phyloP scores from a whole-genome alignment of 2,329 filamentous ascomycete genomes.

The Eurotiales sp. region DNA sequence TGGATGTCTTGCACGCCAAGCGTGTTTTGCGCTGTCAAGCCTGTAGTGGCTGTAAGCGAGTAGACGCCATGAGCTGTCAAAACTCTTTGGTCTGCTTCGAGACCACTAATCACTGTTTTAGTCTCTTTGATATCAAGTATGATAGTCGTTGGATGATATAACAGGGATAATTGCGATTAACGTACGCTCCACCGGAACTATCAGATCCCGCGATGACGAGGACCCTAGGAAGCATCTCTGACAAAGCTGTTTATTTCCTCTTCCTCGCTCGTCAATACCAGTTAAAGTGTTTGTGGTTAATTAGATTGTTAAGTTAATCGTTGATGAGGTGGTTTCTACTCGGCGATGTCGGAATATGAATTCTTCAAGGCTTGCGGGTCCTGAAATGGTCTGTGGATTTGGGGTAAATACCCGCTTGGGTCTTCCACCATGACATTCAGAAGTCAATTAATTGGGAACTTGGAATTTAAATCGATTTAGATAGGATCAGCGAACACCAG shows the following conservation, averaged over 20 bases:
- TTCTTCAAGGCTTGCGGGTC: too few relatives aligned
- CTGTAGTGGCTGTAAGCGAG: conserved; percentile 92
- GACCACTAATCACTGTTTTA: conserved; percentile 57
- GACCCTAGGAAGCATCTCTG: conserved; percentile 53
- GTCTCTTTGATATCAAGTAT: conserved; percentile 1
- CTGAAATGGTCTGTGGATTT: too few relatives aligned
- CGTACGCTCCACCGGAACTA: conserved; percentile 84
- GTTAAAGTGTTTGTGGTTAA: background rate
- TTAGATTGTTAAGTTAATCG: too few relatives aligned
- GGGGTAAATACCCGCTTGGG: too few relatives aligned
- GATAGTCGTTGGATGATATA: conserved; percentile 1
- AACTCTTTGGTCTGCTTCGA: conserved; percentile 95
- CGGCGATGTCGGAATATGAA: too few relatives aligned
- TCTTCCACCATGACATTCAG: too few relatives aligned
- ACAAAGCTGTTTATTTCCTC: too few relatives aligned
- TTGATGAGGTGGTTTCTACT: too few relatives aligned
- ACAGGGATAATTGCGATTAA: conserved; percentile 20
- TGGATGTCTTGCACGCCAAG: conserved; percentile 78
- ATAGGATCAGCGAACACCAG: too few relatives aligned
- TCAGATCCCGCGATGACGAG: conserved; percentile 85
- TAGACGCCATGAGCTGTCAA: conserved; percentile 90
- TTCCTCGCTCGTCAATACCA: too few relatives aligned
- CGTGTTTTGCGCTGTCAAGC: conserved; percentile 95
- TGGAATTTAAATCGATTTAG: too few relatives aligned
- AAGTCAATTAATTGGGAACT: too few relatives aligned